Percentiles rank a stretch among this genome's conserved stretches.
These are phyloP conservation scores for Scheffersomyces insectosa DNA, from an alignment of 1,139 yeast genomes.

Conservation along the genomic window DNA sequence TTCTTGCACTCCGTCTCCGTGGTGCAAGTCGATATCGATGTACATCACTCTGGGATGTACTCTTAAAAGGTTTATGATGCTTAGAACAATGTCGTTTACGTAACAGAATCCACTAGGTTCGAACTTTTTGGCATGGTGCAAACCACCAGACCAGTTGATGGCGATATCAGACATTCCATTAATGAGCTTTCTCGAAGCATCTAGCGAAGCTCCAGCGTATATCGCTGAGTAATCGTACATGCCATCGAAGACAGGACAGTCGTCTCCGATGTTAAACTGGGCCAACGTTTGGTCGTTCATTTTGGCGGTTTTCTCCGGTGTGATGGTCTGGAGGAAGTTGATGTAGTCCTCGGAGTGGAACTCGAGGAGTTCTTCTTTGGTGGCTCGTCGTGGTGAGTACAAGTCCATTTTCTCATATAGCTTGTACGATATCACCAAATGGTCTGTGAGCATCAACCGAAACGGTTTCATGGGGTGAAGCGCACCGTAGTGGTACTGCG, in stretches of 20 bases:
- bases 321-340: constrained; percentile 72
- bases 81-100: constrained; percentile 89
- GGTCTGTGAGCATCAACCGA: constrained; percentile 90
- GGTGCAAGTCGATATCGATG: constrained; percentile 94
- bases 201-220: constrained; percentile 90
- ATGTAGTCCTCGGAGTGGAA: constrained; percentile 91
- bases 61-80: constrained; percentile 77
- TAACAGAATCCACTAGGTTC: constrained; percentile 97
- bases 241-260: constrained; percentile 97
- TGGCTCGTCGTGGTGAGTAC: constrained; percentile 79
- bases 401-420: constrained; percentile 88
- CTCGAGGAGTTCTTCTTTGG: constrained; percentile 70
- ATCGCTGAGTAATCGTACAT: constrained; percentile 83
- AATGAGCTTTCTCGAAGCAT: constrained; percentile 84
- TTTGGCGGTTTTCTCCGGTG: constrained; percentile 75
- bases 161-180: constrained; percentile 92
- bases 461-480: constrained; percentile 99
- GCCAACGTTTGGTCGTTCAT: constrained; percentile 57
- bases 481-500: constrained; percentile 85
- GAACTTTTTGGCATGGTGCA: constrained; percentile 93
- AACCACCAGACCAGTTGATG: constrained; percentile 95
- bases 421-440: constrained; percentile 80
- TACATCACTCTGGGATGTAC: constrained; percentile 90
- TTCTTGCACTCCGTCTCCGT: constrained; percentile 98
- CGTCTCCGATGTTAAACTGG: constrained; percentile 93